Evolutionary conservation across 495 filamentous ascomycete species (phyloP), one percentile per base, ranked within the genome.

Genomic region (Apodospora peruviana): DNA sequence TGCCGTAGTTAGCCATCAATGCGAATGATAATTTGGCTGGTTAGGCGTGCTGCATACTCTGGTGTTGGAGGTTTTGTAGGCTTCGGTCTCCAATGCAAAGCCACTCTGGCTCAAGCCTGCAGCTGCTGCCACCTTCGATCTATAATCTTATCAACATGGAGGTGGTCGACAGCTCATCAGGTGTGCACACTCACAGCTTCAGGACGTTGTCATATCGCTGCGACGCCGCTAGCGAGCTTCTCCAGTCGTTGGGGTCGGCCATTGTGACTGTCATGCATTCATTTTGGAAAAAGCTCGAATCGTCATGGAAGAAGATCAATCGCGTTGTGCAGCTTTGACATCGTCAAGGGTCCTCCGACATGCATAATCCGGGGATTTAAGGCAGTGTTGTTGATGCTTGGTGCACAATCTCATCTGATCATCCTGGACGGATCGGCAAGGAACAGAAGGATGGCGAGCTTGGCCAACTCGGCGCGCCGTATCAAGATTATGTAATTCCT

Each of bases 141-240:
- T 19, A 16, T 36, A 3, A 18, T 16, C 23, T 21, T 8, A 16
- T 29, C 38, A 43, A 0, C 3, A 20, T 8, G 39, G 10, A 38
- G 39, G 10, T 4, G n/a, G 18, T n/a, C n/a, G n/a, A n/a, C n/a
- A n/a, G n/a, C 18, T 4, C 11, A 22, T 18, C 39, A 19, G 11
- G 4, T 20, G 18, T 23, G 16, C 21, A 9, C 7, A 57, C 73
- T 68, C 50, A 78, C 76, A 80, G 64, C 47, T 50, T 62, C 38
- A 76, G 64, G 16, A 79, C 78, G 37, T 70, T 76, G 2, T 78
- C 74, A 59, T 75, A 79, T 51, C 76, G 65, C 48, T 73, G 67
- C 2, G 65, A 62, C 11, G 74, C 70, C n/a, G 61, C 65, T 48
- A 80, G 62, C 9, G 49, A 56, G 16, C n/a, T 36, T 29, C 53